Conservation (phyloP, 768 basidiomycete genomes). For the Rhodosporidiobolus sp. region DNA sequence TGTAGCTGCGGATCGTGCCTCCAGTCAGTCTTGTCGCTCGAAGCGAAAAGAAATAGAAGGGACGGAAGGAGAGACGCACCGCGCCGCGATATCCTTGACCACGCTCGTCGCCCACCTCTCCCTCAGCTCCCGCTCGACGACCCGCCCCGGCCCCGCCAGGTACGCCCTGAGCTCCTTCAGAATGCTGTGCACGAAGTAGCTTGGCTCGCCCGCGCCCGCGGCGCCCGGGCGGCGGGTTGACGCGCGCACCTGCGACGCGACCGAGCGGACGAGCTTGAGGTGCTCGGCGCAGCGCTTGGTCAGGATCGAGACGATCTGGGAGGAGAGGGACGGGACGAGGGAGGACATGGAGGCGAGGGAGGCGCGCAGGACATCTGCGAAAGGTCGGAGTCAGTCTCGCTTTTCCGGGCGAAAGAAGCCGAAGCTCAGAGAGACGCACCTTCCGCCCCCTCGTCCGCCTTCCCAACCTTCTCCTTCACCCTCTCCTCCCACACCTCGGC, state of each 20-base stretch:
- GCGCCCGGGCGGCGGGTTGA: constrained; percentile 59
- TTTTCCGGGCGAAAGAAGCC: no score
- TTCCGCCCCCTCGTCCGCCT: constrained; percentile 5
- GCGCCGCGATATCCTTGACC: constrained; percentile 47
- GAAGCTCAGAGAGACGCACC: constrained; percentile 6
- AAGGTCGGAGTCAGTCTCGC: no score
- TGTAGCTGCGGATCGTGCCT: constrained; percentile 58
- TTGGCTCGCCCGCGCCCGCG: constrained; percentile 70
- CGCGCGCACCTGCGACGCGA: constrained; percentile 85
- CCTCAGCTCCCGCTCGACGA: constrained; percentile 59
- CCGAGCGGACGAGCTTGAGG: constrained; percentile 75
- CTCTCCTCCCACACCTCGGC: constrained; percentile 31
- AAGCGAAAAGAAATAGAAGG: neutral
- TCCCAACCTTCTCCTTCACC: constrained; percentile 25
- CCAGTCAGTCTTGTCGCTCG: neutral
- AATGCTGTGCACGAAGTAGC: constrained; percentile 78
- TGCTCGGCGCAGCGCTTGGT: constrained; percentile 78
- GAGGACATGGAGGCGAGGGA: constrained; percentile 56
- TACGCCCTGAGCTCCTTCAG: constrained; percentile 68
- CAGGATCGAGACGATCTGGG: constrained; percentile 67
- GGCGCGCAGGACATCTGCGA: constrained; percentile 53
- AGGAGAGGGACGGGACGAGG: constrained; percentile 61
- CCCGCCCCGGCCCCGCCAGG: constrained; percentile 62
- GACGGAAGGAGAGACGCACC: constrained; percentile 40
- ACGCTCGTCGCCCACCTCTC: constrained; percentile 45